Evolutionary conservation across 768 basidiomycete species (phyloP).

Genomic region (Cytidiella melzeri): DNA sequence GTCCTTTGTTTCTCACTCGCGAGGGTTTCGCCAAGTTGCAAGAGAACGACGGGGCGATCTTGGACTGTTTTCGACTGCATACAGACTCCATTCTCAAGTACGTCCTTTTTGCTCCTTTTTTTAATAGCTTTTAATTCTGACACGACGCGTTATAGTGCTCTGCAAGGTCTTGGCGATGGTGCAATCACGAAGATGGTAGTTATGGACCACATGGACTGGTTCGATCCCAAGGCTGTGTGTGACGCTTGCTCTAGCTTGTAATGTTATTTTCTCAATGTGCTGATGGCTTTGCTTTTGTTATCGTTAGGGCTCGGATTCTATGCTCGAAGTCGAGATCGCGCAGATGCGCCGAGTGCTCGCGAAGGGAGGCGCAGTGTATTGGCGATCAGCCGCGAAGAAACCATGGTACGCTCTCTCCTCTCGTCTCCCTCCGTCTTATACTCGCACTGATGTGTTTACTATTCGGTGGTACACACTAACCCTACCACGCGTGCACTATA

Average conservation of each 20-base stretch:
- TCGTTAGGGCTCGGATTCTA: background rate
- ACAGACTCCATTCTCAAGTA: slow-evolving; percentile 68
- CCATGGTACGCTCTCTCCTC: slow-evolving; percentile 43
- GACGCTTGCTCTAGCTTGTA: background rate
- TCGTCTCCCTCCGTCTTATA: background rate
- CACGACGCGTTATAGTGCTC: slow-evolving; percentile 30
- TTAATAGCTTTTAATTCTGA: background rate
- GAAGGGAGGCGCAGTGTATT: slow-evolving; percentile 55
- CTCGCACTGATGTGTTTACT: background rate
- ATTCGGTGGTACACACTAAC: background rate
- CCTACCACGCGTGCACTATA: background rate
- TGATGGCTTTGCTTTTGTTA: no score
- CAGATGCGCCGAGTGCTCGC: slow-evolving; percentile 53
- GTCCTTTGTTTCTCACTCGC: slow-evolving; percentile 59
- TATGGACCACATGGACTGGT: slow-evolving; percentile 70
- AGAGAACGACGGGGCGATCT: slow-evolving; percentile 32
- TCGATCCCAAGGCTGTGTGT: slow-evolving; percentile 31
- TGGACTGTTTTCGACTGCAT: slow-evolving; percentile 61
- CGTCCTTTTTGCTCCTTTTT: slow-evolving; percentile 13
- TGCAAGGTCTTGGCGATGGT: slow-evolving; percentile 35
- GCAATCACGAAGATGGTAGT: slow-evolving; percentile 59
- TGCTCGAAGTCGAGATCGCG: slow-evolving; percentile 34
- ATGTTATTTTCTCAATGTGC: background rate
- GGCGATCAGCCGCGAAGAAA: slow-evolving; percentile 55
- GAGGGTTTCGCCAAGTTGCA: slow-evolving; percentile 53